Conservation (phyloP, 2,329 filamentous ascomycete species). For the Cercospora berteroae region DNA sequence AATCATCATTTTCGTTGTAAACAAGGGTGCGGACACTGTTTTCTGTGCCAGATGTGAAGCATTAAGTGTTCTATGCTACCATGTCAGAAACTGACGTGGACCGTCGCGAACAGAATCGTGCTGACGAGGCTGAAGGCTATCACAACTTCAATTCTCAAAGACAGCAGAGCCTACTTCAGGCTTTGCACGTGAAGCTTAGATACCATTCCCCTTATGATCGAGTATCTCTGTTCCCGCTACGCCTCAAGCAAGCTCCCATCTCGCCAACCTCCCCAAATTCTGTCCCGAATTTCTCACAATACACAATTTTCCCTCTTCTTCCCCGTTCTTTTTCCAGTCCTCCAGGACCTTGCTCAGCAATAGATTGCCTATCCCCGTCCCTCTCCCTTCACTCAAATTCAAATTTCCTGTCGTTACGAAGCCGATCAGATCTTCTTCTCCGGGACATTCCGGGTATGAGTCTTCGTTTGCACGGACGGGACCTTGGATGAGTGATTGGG, state of each 20-base stretch:
- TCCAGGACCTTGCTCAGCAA: constrained; percentile 58
- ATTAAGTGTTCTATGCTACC: background rate
- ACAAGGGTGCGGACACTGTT: background rate
- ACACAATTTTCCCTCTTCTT: constrained; percentile 59
- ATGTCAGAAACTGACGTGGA: background rate
- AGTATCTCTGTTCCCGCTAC: background rate
- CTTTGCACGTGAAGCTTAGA: background rate
- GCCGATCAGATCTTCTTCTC: constrained; percentile 73
- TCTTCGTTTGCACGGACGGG: constrained; percentile 39
- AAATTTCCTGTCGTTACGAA: constrained; percentile 88
- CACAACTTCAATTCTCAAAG: background rate
- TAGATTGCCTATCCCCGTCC: constrained; percentile 72
- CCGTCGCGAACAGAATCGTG: background rate
- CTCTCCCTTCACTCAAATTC: constrained; percentile 72
- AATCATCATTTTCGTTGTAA: background rate
- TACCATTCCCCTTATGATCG: background rate
- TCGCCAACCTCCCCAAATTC: constrained; percentile 71
- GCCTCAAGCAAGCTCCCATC: constrained; percentile 64
- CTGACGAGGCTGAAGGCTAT: background rate
- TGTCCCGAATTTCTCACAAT: constrained; percentile 81
- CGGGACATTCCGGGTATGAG: constrained; percentile 66
- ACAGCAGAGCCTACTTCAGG: background rate
- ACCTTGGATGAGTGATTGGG: constrained; percentile 43
- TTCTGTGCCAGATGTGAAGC: background rate
- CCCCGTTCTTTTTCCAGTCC: constrained; percentile 33